Evolutionary conservation across 495 filamentous ascomycete species (phyloP).

Genomic region (Neurospora sp.): DNA sequence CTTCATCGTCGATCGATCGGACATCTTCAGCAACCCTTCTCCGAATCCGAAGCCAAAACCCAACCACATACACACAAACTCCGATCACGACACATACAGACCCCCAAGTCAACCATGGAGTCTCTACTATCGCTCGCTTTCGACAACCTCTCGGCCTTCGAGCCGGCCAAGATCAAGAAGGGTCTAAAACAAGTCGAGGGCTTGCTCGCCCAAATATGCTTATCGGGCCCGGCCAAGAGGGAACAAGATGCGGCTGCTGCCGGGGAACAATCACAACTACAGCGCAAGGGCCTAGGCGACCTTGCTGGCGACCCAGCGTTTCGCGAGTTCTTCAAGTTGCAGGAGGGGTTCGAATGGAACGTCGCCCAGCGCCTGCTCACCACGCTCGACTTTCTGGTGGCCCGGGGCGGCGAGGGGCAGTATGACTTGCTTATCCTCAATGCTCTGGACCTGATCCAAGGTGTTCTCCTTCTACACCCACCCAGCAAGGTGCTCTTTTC

Average conservation of each 20-base stretch:
- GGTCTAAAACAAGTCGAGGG: conserved; percentile 93
- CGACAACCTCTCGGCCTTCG: conserved; percentile 91
- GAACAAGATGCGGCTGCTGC: conserved; percentile 17
- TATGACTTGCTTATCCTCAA: conserved; percentile 85
- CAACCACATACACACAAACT: not conserved
- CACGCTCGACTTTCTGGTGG: conserved; percentile 80
- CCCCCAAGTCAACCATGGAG: conserved; percentile 54
- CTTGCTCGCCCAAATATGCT: conserved; percentile 89
- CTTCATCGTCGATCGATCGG: not conserved
- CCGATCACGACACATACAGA: not conserved
- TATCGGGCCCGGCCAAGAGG: conserved; percentile 44
- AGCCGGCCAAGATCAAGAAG: conserved; percentile 79
- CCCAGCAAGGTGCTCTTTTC: conserved; percentile 80
- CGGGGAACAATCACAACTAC: conserved; percentile 14
- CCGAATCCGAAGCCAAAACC: not conserved
- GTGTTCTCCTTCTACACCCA: conserved; percentile 83
- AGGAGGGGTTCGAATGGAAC: conserved; percentile 98
- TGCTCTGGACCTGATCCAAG: conserved; percentile 83
- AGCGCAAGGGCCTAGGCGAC: conserved; percentile 52
- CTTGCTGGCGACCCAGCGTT: conserved; percentile 82
- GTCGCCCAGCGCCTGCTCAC: conserved; percentile 77
- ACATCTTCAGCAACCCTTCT: not conserved
- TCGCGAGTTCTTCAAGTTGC: conserved; percentile 89
- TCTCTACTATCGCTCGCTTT: conserved; percentile 85
- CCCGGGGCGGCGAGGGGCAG: conserved; percentile 65